phyloP scores from a whole-genome alignment of 2,329 filamentous ascomycete species.

The Escovopsis sp. region DNA sequence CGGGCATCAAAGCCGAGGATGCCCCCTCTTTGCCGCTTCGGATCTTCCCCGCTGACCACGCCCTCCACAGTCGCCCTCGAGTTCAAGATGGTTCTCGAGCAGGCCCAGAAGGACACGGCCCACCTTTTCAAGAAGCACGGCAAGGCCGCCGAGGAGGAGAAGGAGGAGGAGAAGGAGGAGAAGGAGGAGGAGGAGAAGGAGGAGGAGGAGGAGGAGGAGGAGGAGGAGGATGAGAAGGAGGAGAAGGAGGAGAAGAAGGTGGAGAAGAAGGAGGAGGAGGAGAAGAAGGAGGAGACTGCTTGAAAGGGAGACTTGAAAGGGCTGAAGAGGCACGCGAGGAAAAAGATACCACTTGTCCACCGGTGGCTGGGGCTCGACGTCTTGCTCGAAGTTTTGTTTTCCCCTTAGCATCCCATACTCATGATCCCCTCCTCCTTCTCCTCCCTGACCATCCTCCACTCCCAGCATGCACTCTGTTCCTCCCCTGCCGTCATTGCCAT shows the following conservation, averaged over 20 bases:
- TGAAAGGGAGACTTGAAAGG: no score
- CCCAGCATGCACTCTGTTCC: no score
- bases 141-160: constrained; percentile 11
- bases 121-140: constrained; percentile 50
- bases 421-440: no score
- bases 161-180: constrained; percentile 12
- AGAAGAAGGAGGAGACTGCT: neutral
- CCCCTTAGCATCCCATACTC: no score
- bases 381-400: no score
- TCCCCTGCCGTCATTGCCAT: no score
- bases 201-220: neutral
- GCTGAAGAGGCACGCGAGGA: no score
- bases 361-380: no score
- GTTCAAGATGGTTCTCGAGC: constrained; percentile 96
- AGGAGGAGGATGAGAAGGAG: neutral
- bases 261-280: neutral
- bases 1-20: constrained; percentile 1
- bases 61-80: constrained; percentile 62
- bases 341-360: no score
- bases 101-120: constrained; percentile 94
- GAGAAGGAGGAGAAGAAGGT: neutral
- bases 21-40: neutral
- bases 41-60: no score
- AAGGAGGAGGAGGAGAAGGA: constrained; percentile 7
- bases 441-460: no score